Conservation (phyloP, 169 alveolate genomes). For the Prorocentrum cordatum region DNA sequence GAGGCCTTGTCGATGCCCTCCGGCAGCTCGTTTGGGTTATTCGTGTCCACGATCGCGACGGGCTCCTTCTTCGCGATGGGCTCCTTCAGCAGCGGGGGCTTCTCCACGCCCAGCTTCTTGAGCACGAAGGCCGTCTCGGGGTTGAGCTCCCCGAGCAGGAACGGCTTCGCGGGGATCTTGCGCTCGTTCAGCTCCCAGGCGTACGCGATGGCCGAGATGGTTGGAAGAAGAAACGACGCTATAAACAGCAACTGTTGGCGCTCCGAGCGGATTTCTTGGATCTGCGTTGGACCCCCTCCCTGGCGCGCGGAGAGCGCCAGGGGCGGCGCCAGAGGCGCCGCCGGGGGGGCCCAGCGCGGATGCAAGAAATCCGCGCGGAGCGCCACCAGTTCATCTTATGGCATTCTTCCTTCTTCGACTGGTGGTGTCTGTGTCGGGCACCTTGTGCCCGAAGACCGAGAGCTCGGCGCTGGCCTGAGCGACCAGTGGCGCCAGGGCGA, state of each 20-base stretch:
- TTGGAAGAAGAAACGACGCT: not conserved
- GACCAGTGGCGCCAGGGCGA: too few relatives aligned
- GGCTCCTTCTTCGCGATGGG: not conserved
- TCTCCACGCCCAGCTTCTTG: not conserved
- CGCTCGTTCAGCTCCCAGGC: conserved; percentile 60
- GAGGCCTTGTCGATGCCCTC: conserved; percentile 21
- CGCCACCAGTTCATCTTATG: not conserved
- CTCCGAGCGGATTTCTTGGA: too few relatives aligned
- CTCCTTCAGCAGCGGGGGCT: conserved; percentile 32
- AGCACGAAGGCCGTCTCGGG: conserved; percentile 23
- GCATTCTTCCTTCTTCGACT: conserved; percentile 1
- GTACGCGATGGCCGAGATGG: not conserved
- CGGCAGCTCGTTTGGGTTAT: conserved; percentile 1
- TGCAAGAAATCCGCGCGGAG: not conserved
- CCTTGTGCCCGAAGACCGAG: conserved; percentile 65
- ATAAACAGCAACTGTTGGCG: not conserved
- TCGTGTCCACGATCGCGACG: conserved; percentile 67
- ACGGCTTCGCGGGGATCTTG: conserved; percentile 41
- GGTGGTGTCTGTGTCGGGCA: conserved; percentile 62
- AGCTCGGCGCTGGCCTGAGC: too few relatives aligned
- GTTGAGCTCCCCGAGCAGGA: conserved; percentile 27
- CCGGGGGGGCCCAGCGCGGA: not conserved
- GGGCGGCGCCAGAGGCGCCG: not conserved
- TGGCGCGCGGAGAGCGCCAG: not conserved
- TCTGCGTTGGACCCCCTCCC: not conserved